A percentile compares a stretch with the other conserved stretches of the same genome.
These are phyloP conservation scores for Fusarium vanettenii DNA, from an alignment of 2,329 filamentous ascomycete species.

Conservation along the genomic window DNA sequence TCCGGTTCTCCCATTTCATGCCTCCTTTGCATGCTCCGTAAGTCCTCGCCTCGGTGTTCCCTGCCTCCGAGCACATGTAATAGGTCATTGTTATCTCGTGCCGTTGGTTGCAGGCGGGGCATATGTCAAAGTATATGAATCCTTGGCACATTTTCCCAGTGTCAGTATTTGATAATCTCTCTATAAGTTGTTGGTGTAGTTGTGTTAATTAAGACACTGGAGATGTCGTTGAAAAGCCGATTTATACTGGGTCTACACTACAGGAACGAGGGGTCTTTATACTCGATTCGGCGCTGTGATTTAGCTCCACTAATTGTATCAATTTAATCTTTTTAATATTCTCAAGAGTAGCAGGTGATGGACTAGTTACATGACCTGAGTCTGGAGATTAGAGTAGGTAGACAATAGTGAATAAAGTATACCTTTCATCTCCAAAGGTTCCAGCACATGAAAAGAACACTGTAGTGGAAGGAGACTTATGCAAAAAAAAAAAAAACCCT, in stretches of 20 bases:
- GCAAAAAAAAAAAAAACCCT: background rate
- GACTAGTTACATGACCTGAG: background rate
- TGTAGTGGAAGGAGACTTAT: background rate
- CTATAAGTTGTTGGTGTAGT: background rate
- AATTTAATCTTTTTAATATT: background rate
- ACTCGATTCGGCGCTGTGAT: background rate
- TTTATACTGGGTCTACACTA: background rate
- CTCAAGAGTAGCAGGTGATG: background rate
- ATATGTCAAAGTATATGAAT: slow-evolving; percentile 21
- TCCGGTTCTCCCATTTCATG: background rate
- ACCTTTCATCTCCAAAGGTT: background rate
- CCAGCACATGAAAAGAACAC: background rate
- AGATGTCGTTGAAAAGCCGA: background rate
- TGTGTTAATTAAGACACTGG: background rate
- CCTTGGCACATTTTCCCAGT: slow-evolving; percentile 10
- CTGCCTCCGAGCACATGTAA: slow-evolving; percentile 20
- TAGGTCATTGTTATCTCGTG: slow-evolving; percentile 23
- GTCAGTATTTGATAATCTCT: background rate
- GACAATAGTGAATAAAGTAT: no score
- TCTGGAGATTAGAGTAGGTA: no score
- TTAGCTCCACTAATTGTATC: background rate
- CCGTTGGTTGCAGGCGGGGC: slow-evolving; percentile 10
- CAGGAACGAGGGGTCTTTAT: background rate
- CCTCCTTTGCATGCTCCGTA: slow-evolving; percentile 19
- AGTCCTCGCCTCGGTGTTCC: background rate